Conservation (phyloP, 2,329 filamentous ascomycete species). For the Talaromyces islandicus region DNA sequence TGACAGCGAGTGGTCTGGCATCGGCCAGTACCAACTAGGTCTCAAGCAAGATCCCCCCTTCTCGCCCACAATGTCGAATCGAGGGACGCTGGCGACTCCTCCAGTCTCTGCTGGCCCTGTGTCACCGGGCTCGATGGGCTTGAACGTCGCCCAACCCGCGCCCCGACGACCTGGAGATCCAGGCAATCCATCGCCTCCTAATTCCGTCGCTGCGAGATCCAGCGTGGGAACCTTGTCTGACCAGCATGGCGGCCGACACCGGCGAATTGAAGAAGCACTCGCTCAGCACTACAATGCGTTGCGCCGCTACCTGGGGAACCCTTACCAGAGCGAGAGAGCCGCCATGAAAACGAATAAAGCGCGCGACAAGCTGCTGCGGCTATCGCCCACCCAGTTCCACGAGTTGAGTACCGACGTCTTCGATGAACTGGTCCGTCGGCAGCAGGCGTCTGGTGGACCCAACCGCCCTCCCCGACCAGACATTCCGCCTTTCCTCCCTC, state of each 20-base stretch:
- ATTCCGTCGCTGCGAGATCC: conserved; percentile 68
- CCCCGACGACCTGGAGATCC: conserved; percentile 22
- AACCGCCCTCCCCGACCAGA: conserved; percentile 38
- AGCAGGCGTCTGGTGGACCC: conserved; percentile 54
- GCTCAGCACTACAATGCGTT: conserved; percentile 77
- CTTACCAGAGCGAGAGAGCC: conserved; percentile 66
- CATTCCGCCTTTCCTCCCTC: conserved; percentile 66
- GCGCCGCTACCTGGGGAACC: conserved; percentile 65
- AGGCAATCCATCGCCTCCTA: conserved; percentile 71
- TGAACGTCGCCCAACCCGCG: conserved; percentile 43
- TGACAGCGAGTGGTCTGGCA: conserved; percentile 74
- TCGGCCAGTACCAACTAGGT: conserved; percentile 58
- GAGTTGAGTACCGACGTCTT: conserved; percentile 97
- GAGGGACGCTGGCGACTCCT: conserved; percentile 56
- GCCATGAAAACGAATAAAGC: conserved; percentile 78
- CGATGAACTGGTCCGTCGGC: conserved; percentile 85
- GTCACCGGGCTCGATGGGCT: conserved; percentile 48
- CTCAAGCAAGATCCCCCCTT: conserved; percentile 31
- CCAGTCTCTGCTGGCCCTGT: conserved; percentile 55
- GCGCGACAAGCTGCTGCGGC: conserved; percentile 83
- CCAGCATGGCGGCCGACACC: conserved; percentile 57
- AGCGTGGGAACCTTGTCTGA: conserved; percentile 69
- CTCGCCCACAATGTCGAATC: conserved; percentile 45
- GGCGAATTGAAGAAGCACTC: conserved; percentile 61
- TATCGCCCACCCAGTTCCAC: conserved; percentile 90